Conservation (phyloP, 1,139 yeast species). For the Yamadazyma friedrichii region DNA sequence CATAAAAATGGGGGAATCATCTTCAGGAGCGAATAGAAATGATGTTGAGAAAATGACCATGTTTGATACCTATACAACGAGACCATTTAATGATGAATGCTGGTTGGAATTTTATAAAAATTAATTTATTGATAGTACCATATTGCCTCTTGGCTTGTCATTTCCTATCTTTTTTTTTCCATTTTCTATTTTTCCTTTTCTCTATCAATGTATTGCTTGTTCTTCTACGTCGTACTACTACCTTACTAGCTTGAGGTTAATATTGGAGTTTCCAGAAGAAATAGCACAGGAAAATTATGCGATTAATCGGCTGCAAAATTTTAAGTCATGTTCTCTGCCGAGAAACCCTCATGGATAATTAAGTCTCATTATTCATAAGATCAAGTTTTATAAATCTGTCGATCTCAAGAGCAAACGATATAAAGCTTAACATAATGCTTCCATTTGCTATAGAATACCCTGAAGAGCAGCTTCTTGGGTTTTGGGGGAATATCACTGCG, state of each 20-base stretch:
- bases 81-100: constrained; percentile 51
- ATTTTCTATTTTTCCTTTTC: no score
- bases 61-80: constrained; percentile 52
- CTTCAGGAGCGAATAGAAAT: constrained; percentile 19
- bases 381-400: neutral
- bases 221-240: no score
- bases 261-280: no score
- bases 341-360: no score
- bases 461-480: constrained; percentile 41
- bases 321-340: no score
- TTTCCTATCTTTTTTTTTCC: no score
- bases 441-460: constrained; percentile 51
- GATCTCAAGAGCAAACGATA: neutral
- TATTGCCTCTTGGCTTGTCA: no score
- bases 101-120: constrained; percentile 43
- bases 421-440: constrained; percentile 25
- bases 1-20: constrained; percentile 25
- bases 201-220: no score
- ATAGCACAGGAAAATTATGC: no score
- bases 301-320: no score
- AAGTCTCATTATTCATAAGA: neutral
- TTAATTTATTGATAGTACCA: neutral
- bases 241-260: no score
- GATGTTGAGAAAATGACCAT: constrained; percentile 51
- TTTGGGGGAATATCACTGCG: constrained; percentile 54